These are phyloP conservation scores for Stramenopiles sp. DNA, from an alignment of 352 stramenopile species.

Conservation along the genomic window DNA sequence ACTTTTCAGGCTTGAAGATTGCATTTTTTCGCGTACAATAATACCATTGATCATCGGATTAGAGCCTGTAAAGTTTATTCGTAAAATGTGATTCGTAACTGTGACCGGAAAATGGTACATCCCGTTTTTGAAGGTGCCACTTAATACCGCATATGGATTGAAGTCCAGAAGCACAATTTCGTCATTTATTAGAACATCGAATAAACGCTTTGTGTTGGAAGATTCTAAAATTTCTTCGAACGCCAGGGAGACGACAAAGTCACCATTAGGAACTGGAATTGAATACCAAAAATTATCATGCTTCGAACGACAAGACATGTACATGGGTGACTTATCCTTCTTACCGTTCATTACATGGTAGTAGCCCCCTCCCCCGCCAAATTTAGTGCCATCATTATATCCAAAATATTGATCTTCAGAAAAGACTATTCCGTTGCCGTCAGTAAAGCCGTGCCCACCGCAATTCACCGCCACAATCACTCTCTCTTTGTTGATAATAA, in stretches of 20 bases:
- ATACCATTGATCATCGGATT: slow-evolving; percentile 8
- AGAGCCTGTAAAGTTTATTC: background rate
- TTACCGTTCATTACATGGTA: background rate
- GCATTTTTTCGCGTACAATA: background rate
- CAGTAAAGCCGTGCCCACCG: background rate
- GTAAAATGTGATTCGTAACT: background rate
- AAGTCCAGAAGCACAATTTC: background rate
- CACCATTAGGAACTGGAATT: slow-evolving; percentile 10
- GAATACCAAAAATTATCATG: slow-evolving; percentile 3
- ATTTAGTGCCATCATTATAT: background rate
- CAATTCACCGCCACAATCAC: background rate
- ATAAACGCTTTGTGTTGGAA: background rate
- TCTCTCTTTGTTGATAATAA: background rate
- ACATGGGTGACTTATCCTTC: background rate
- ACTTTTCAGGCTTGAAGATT: background rate
- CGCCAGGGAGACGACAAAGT: background rate
- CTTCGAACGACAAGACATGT: background rate
- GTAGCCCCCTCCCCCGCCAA: background rate
- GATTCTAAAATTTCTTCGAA: background rate
- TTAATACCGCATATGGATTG: background rate
- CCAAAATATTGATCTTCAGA: slow-evolving; percentile 10
- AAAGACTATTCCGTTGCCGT: background rate
- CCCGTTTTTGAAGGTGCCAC: background rate
- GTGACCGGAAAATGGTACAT: slow-evolving; percentile 7
- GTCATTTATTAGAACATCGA: slow-evolving; percentile 1